These are phyloP conservation scores for Orbilia brochopaga DNA, from an alignment of 2,329 filamentous ascomycete genomes.

Conservation along the genomic window DNA sequence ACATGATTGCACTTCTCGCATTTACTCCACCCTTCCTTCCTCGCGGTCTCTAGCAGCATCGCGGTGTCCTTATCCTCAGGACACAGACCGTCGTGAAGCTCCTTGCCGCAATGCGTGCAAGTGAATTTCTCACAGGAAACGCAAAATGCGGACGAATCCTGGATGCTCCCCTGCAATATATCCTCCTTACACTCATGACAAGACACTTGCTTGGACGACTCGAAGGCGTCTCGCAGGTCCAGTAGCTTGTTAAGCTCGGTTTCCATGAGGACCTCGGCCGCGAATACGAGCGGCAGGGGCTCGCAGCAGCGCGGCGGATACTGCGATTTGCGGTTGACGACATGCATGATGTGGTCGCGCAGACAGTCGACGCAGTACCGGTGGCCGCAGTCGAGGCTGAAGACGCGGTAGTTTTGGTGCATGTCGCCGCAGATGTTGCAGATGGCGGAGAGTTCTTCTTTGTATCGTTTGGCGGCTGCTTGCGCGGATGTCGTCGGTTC, in stretches of 20 bases:
- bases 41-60: constrained; percentile 52
- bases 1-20: constrained; percentile 53
- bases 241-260: constrained; percentile 30
- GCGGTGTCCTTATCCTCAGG: constrained; percentile 53
- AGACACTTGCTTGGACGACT: constrained; percentile 37
- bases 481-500: constrained; percentile 28
- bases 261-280: constrained; percentile 45
- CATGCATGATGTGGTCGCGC: constrained; percentile 35
- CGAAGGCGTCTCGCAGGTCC: constrained; percentile 31
- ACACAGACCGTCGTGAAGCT: constrained; percentile 52
- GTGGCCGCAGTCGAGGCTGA: constrained; percentile 37
- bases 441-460: constrained; percentile 32
- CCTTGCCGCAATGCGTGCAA: constrained; percentile 53
- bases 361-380: constrained; percentile 47
- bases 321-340: constrained; percentile 30
- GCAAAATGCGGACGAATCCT: constrained; percentile 44
- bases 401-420: constrained; percentile 33
- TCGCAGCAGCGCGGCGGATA: constrained; percentile 43
- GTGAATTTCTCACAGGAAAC: constrained; percentile 48
- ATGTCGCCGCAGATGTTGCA: constrained; percentile 44
- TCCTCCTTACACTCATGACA: constrained; percentile 38
- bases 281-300: constrained; percentile 28
- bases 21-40: constrained; percentile 54
- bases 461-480: constrained; percentile 35
- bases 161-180: constrained; percentile 39